These are phyloP conservation scores for Talaromyces amestolkiae DNA, from an alignment of 2,329 filamentous ascomycete genomes.

Conservation along the genomic window DNA sequence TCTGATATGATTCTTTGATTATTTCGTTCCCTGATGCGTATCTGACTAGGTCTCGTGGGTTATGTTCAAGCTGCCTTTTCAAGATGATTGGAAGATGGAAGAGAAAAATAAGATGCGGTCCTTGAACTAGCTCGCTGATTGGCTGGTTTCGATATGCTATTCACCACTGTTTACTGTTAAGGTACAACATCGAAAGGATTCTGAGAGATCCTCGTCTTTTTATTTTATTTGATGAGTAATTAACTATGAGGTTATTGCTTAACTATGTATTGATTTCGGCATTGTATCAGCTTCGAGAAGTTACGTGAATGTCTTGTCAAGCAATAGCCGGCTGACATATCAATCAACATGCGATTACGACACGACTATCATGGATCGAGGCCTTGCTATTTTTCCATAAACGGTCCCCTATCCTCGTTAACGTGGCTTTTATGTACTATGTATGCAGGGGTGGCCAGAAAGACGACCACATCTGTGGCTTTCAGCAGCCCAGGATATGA, in stretches of 20 bases:
- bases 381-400: no score
- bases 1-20: no score
- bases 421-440: no score
- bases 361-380: neutral
- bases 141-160: neutral
- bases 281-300: neutral
- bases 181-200: slow-evolving; percentile 21
- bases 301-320: neutral
- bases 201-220: slow-evolving; percentile 38
- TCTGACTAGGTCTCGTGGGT: neutral
- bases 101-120: neutral
- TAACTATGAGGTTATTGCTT: neutral
- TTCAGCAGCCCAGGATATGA: no score
- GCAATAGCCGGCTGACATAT: neutral
- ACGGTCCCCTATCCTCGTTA: no score
- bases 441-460: no score
- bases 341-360: neutral
- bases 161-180: neutral
- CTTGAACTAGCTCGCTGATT: neutral
- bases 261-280: neutral
- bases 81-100: neutral
- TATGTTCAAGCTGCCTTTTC: neutral
- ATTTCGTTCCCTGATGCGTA: neutral
- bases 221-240: neutral
- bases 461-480: no score